These are phyloP conservation scores for Dactylis glomerata DNA, from an alignment of 176 grass and related monocot species.

Conservation along the genomic window DNA sequence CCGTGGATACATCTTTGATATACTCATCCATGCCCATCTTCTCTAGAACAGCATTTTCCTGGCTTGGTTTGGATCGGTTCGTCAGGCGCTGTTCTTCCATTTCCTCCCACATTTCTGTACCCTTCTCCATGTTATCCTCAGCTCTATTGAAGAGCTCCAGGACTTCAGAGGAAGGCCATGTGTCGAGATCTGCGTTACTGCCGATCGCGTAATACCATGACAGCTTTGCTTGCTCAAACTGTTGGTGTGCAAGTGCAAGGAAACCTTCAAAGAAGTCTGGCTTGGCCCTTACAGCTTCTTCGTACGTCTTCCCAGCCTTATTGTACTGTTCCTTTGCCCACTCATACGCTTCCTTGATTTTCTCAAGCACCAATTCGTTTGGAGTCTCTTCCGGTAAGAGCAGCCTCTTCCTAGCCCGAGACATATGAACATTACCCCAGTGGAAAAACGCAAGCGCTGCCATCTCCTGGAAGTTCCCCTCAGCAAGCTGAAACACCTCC, in stretches of 20 bases:
- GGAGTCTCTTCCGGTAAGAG: constrained; percentile 47
- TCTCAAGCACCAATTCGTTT: constrained; percentile 51
- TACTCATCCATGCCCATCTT: constrained; percentile 65
- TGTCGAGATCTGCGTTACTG: constrained; percentile 32
- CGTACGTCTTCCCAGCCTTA: constrained; percentile 60
- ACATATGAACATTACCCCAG: constrained; percentile 92
- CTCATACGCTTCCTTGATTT: constrained; percentile 60
- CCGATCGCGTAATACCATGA: constrained; percentile 74
- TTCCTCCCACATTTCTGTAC: constrained; percentile 67
- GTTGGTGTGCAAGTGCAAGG: constrained; percentile 65
- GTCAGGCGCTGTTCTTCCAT: constrained; percentile 62
- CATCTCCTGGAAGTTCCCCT: constrained; percentile 90
- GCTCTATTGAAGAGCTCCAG: constrained; percentile 71
- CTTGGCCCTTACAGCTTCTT: constrained; percentile 63
- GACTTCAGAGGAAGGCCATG: constrained; percentile 39
- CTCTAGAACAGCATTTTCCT: constrained; percentile 51
- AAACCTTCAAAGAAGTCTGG: constrained; percentile 73
- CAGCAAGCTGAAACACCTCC: constrained; percentile 71
- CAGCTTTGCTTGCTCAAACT: constrained; percentile 83
- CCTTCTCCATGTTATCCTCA: constrained; percentile 68
- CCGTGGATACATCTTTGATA: constrained; percentile 62
- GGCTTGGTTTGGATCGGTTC: constrained; percentile 50
- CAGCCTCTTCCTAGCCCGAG: constrained; percentile 75
- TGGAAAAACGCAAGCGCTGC: constrained; percentile 85
- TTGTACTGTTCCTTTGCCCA: constrained; percentile 60